Conservation (phyloP, 139 green algal species). For the Tetraselmis striata region DNA sequence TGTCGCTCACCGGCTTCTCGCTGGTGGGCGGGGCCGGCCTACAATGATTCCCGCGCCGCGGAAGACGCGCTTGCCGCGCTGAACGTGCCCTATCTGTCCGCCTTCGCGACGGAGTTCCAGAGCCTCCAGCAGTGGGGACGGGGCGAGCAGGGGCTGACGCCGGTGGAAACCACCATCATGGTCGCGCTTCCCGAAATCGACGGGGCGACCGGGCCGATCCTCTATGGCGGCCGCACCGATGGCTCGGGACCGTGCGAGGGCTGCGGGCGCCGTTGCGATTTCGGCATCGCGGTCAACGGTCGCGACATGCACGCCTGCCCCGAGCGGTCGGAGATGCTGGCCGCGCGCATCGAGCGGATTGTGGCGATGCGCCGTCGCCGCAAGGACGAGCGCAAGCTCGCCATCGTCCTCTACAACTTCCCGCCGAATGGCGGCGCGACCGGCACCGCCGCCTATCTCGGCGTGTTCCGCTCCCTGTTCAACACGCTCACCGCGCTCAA, state of each 20-base stretch:
- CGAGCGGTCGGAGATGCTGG: conserved; percentile 85
- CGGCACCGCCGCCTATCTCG: conserved; percentile 97
- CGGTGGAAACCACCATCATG: conserved; percentile 94
- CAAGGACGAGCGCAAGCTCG: conserved; percentile 91
- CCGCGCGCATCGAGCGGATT: conserved; percentile 90
- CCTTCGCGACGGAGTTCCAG: conserved; percentile 97
- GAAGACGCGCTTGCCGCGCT: conserved; percentile 88
- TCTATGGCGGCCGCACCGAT: conserved; percentile 94
- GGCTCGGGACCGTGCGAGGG: conserved; percentile 93
- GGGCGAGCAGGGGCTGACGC: conserved; percentile 92
- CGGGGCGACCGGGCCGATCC: conserved; percentile 94
- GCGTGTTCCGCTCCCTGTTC: conserved; percentile 98
- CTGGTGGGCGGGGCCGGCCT: conserved; percentile 89
- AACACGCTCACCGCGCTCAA: conserved; percentile 79
- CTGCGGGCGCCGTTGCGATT: too few species aligned
- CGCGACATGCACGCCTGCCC: conserved; percentile 97
- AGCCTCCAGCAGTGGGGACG: conserved; percentile 99
- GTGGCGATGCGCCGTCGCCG: conserved; percentile 83
- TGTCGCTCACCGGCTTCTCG: conserved; percentile 95
- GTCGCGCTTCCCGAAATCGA: conserved; percentile 98
- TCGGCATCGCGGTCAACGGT: too few species aligned
- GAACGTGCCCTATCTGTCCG: conserved; percentile 96
- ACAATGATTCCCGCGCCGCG: conserved; percentile 95
- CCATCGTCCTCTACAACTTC: conserved; percentile 97
- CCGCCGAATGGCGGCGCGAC: conserved; percentile 99